phyloP scores from a whole-genome alignment of 2,329 filamentous ascomycete genomes.

The Colletotrichum sp. region DNA sequence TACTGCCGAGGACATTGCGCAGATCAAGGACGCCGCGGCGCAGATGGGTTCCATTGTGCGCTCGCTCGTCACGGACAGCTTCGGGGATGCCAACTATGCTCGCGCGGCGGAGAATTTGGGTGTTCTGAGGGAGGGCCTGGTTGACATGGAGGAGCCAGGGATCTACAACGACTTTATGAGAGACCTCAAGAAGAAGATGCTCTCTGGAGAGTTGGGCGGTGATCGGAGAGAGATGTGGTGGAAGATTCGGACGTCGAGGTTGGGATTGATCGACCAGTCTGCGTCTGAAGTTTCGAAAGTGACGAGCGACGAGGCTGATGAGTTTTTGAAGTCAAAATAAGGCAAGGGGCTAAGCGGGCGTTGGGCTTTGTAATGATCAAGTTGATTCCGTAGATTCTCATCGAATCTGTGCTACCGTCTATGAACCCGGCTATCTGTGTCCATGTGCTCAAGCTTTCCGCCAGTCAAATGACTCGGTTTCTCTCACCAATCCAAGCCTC shows the following conservation, averaged over 20 bases:
- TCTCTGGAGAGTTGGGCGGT: constrained; percentile 74
- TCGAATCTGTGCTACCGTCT: neutral
- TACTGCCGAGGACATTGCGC: constrained; percentile 61
- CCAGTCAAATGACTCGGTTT: neutral
- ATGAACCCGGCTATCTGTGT: neutral
- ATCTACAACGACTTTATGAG: constrained; percentile 78
- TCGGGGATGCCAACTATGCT: constrained; percentile 77
- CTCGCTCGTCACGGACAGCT: constrained; percentile 71
- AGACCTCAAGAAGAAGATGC: constrained; percentile 73
- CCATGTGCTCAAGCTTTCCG: neutral
- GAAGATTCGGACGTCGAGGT: constrained; percentile 65
- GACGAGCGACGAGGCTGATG: constrained; percentile 71
- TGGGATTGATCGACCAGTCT: constrained; percentile 75
- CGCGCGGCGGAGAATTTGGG: constrained; percentile 77
- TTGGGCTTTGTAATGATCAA: neutral
- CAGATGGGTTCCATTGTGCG: constrained; percentile 79
- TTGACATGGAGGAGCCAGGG: constrained; percentile 74
- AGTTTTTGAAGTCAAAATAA: constrained; percentile 29
- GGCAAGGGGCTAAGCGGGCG: neutral
- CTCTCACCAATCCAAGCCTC: neutral
- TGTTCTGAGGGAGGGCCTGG: constrained; percentile 79
- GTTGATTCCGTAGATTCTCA: neutral
- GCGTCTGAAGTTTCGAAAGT: constrained; percentile 70
- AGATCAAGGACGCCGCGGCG: constrained; percentile 69
- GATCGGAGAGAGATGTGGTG: constrained; percentile 86